Evolutionary conservation across 768 basidiomycete genomes (phyloP).

Genomic region (Arthromyces matolae): DNA sequence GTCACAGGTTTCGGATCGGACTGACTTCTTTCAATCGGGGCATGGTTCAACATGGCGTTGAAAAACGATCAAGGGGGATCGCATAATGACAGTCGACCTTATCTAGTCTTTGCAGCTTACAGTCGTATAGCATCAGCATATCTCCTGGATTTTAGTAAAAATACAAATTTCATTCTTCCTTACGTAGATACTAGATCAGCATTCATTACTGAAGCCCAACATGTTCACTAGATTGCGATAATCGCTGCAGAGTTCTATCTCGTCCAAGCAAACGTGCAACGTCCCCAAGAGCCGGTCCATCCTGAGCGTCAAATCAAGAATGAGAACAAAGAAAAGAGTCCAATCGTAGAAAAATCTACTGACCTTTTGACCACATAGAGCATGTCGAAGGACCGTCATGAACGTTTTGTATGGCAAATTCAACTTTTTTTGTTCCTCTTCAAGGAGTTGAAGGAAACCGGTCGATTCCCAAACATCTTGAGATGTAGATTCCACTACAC

Average conservation of each 20-base stretch:
- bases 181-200: too few species aligned
- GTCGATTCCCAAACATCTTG: constrained; percentile 35
- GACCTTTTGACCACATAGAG: constrained; percentile 79
- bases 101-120: too few species aligned
- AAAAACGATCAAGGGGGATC: too few species aligned
- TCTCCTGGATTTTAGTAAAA: too few species aligned
- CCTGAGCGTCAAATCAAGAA: constrained; percentile 26
- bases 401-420: constrained; percentile 47
- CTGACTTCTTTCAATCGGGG: too few species aligned
- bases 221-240: constrained; percentile 18
- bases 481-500: constrained; percentile 26
- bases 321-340: background rate
- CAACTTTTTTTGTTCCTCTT: constrained; percentile 36
- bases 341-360: constrained; percentile 31
- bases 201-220: too few species aligned
- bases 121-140: too few species aligned
- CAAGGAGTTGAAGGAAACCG: constrained; percentile 36
- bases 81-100: too few species aligned
- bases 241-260: constrained; percentile 36
- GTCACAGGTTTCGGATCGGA: too few species aligned
- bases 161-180: too few species aligned
- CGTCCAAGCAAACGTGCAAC: constrained; percentile 41
- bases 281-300: constrained; percentile 46
- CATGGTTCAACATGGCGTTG: too few species aligned
- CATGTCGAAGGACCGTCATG: constrained; percentile 73